These are phyloP conservation scores for Komagataella phaffii DNA, from an alignment of 805 yeast genomes.

Conservation along the genomic window DNA sequence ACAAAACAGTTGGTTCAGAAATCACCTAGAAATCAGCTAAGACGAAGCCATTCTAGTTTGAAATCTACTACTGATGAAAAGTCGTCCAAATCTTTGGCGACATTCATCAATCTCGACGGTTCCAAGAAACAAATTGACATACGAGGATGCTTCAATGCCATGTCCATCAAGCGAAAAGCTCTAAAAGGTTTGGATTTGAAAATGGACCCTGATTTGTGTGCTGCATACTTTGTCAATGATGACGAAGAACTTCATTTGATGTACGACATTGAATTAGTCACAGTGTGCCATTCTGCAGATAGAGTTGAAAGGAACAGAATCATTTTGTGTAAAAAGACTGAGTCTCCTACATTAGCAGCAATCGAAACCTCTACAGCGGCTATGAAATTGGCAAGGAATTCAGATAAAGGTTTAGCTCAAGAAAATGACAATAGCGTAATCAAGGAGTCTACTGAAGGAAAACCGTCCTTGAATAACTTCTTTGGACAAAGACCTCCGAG, in stretches of 20 bases:
- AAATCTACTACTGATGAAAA: slow-evolving; percentile 5
- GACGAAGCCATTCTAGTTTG: background rate
- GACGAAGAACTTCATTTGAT: slow-evolving; percentile 30
- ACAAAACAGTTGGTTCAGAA: background rate
- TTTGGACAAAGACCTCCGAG: slow-evolving; percentile 92
- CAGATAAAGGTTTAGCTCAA: slow-evolving; percentile 2
- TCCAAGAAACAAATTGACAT: slow-evolving; percentile 54
- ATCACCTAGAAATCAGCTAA: background rate
- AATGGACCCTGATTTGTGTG: slow-evolving; percentile 34
- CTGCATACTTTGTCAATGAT: slow-evolving; percentile 43
- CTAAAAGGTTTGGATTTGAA: slow-evolving; percentile 41
- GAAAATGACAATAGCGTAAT: slow-evolving; percentile 8
- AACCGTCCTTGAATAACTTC: slow-evolving; percentile 16
- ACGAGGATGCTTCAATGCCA: slow-evolving; percentile 70
- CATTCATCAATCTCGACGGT: slow-evolving; percentile 69
- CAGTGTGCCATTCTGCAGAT: slow-evolving; percentile 68
- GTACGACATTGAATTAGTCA: slow-evolving; percentile 69
- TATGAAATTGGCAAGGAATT: slow-evolving; percentile 10
- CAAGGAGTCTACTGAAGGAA: background rate
- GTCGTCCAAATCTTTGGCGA: slow-evolving; percentile 23
- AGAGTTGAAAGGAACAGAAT: slow-evolving; percentile 57
- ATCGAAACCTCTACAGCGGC: slow-evolving; percentile 39
- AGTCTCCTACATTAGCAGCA: slow-evolving; percentile 50
- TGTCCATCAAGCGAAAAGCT: slow-evolving; percentile 58
- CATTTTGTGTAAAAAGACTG: slow-evolving; percentile 52